Base-by-base conservation (phyloP, 345 rosid genomes). In the Adansonia digitata region DNA sequence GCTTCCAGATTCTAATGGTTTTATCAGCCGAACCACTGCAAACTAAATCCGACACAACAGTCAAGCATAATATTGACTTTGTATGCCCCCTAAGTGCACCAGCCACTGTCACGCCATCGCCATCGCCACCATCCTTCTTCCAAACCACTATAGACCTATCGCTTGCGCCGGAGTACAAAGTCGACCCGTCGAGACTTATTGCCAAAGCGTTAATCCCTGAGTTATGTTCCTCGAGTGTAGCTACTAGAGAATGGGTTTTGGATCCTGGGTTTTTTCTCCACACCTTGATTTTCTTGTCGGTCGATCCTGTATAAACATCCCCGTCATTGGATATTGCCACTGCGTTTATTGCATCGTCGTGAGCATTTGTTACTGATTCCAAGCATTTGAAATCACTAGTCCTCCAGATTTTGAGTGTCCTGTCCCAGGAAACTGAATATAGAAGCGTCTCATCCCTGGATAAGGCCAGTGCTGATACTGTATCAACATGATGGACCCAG, bases 341-440 rank as follows among this genome's bases (percentile, higher is more conserved):
- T 0, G 97, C 90, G 27, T 94, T 94, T 51, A 94, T 88, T 0
- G 98, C 98, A 55, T 94, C 98, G 10, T 90, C 92, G 26, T 94
- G 98, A 1, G 97, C 97, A 26, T 84, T 84, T n/a, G 90, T 72
- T 31, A 94, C 77, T 2, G 98, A 94, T 66, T 94, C 91, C 81
- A 91, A 7, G 75, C 98, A 94, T 76, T 86, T 91, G 87, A 92
- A 94, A 81, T 91, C 95, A 0, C 77, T 67, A 1, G 94, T 90
- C 37, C 97, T 82, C 98, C 98, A 92, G 39, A 92, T 82, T 65
- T 94, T 94, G 80, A 94, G 84, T 12, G 98, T 87, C 77, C 95
- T 72, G 72, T 94, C 98, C 98, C 98, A 94, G 22, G 98, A 94
- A 27, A 92, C 95, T 0, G 98, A 94, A 71, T 91, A 94, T 20